These are phyloP conservation scores for Globisporangium middletonii DNA, from an alignment of 352 stramenopile species.

Conservation along the genomic window DNA sequence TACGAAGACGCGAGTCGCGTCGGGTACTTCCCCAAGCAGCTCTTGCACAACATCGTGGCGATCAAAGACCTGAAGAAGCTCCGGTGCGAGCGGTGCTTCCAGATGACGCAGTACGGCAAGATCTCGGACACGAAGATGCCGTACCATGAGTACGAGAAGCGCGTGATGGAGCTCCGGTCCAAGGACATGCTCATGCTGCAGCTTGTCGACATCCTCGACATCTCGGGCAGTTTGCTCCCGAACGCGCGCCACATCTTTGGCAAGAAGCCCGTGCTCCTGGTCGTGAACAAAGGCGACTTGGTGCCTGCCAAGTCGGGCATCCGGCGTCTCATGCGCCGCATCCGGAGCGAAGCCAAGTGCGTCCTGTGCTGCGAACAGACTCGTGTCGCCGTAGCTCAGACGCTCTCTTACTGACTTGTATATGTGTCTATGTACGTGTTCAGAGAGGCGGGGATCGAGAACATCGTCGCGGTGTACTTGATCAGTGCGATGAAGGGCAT, in stretches of 20 bases:
- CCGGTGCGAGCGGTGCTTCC: slow-evolving; percentile 83
- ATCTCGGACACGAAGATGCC: slow-evolving; percentile 80
- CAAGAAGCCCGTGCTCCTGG: slow-evolving; percentile 87
- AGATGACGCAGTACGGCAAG: slow-evolving; percentile 85
- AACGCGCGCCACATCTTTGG: slow-evolving; percentile 84
- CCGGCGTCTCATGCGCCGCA: slow-evolving; percentile 71
- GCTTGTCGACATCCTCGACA: slow-evolving; percentile 91
- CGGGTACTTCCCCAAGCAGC: slow-evolving; percentile 60
- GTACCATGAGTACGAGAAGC: slow-evolving; percentile 85
- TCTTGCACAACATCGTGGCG: slow-evolving; percentile 56
- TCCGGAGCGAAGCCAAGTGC: slow-evolving; percentile 71
- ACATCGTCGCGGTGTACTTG: slow-evolving; percentile 72
- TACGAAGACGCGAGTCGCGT: slow-evolving; percentile 51
- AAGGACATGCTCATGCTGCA: slow-evolving; percentile 90
- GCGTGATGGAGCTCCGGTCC: slow-evolving; percentile 76
- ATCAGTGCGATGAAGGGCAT: slow-evolving; percentile 83
- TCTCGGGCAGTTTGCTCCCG: slow-evolving; percentile 81
- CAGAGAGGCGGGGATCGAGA: slow-evolving; percentile 65
- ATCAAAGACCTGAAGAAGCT: slow-evolving; percentile 74
- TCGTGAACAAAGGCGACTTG: slow-evolving; percentile 90
- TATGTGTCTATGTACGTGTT: background rate
- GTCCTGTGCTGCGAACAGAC: slow-evolving; percentile 3
- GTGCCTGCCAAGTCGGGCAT: slow-evolving; percentile 81
- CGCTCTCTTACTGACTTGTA: no score
- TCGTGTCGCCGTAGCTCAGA: no score